These are phyloP conservation scores for Ploettnerulaceae sp. DNA, from an alignment of 2,329 filamentous ascomycete genomes.

Conservation along the genomic window DNA sequence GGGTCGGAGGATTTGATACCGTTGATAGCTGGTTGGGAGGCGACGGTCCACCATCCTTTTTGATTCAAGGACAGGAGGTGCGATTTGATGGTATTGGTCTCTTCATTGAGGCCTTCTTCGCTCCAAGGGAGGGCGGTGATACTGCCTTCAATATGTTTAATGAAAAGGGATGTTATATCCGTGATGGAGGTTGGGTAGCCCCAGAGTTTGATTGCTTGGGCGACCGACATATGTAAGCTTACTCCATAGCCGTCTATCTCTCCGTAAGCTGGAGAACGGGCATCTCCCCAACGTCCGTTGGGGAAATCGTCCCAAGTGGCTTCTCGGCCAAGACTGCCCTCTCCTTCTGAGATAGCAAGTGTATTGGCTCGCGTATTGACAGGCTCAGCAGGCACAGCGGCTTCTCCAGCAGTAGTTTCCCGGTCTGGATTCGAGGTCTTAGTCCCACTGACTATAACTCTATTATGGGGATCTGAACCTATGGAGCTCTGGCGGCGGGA, in stretches of 20 bases:
- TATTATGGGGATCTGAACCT: constrained; percentile 81
- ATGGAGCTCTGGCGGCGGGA: constrained; percentile 45
- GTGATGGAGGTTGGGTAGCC: constrained; percentile 63
- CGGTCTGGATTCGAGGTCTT: constrained; percentile 55
- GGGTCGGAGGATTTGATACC: constrained; percentile 70
- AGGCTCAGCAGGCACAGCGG: constrained; percentile 66
- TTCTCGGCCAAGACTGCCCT: constrained; percentile 83
- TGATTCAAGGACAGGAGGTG: constrained; percentile 72
- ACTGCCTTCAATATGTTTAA: constrained; percentile 72
- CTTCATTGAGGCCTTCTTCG: constrained; percentile 78
- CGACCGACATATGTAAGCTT: constrained; percentile 85
- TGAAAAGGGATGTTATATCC: constrained; percentile 79
- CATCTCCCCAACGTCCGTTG: constrained; percentile 93
- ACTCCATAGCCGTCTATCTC: constrained; percentile 98
- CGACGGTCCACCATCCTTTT: constrained; percentile 92
- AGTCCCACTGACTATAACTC: constrained; percentile 71
- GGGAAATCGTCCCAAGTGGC: constrained; percentile 99
- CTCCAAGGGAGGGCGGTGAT: constrained; percentile 87
- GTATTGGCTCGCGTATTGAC: constrained; percentile 79
- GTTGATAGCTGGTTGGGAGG: constrained; percentile 91
- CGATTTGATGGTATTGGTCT: constrained; percentile 75
- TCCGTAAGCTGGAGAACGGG: constrained; percentile 86
- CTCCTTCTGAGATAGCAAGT: constrained; percentile 88
- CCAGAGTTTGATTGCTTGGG: constrained; percentile 80
- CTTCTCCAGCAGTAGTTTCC: constrained; percentile 73